Evolutionary conservation across 495 filamentous ascomycete genomes (phyloP).

Genomic region (Penicillium lividum): DNA sequence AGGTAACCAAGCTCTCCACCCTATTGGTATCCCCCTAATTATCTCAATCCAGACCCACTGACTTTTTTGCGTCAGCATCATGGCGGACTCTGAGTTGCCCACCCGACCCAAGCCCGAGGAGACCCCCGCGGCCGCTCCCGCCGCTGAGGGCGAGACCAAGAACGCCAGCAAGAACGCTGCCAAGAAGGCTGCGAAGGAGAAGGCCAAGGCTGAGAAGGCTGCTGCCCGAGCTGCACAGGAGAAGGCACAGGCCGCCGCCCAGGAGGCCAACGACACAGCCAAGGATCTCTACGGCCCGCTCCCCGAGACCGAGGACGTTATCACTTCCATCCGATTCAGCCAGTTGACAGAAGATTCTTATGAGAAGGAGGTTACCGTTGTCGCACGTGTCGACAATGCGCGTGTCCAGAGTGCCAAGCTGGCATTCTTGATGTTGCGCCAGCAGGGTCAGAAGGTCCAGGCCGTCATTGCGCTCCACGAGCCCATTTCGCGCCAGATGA

Average conservation of each 20-base stretch:
- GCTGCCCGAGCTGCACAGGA: constrained; percentile 56
- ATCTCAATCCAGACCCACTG: not conserved
- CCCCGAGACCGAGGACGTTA: constrained; percentile 42
- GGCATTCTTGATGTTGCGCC: constrained; percentile 85
- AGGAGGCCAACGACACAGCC: constrained; percentile 66
- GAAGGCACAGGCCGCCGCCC: constrained; percentile 49
- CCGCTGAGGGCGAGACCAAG: constrained; percentile 41
- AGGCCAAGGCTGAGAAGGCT: constrained; percentile 65
- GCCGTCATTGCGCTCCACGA: constrained; percentile 64
- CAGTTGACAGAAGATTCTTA: constrained; percentile 58
- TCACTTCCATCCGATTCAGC: constrained; percentile 37
- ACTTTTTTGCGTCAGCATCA: constrained; percentile 25
- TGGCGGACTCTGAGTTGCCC: constrained; percentile 52
- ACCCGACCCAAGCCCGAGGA: constrained; percentile 51
- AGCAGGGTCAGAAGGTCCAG: constrained; percentile 81
- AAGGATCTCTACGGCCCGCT: constrained; percentile 66
- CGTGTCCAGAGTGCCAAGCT: constrained; percentile 88
- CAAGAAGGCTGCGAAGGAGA: constrained; percentile 69
- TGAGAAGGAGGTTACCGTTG: constrained; percentile 74
- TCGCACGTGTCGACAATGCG: constrained; percentile 84
- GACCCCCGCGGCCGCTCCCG: constrained; percentile 32
- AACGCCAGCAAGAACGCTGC: constrained; percentile 62
- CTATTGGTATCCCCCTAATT: not conserved
- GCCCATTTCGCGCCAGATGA: constrained; percentile 70
- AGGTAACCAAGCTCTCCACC: constrained; percentile 15